Evolutionary conservation across 2,329 filamentous ascomycete genomes (phyloP), one percentile per base, ranked within the genome.

Genomic region (Claviceps paspali): DNA sequence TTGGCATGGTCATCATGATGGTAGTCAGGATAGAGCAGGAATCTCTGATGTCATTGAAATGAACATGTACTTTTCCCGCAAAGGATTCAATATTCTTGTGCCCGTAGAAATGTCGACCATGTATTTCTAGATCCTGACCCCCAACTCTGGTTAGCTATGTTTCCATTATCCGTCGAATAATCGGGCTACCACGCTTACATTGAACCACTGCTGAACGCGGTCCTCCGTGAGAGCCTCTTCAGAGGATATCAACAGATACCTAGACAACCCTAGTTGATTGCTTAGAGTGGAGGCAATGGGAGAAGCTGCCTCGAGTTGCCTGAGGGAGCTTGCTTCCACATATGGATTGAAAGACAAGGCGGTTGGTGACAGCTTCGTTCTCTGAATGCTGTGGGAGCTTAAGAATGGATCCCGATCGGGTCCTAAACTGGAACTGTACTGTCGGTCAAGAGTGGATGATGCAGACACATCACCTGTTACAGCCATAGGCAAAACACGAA

Each of bases 11-110:
- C 14, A 64, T 45, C 2, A 60, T 55, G 21, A 70, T 51, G 35
- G 65, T 67, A 10, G 64, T 56, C 39, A 65, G 59, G 6, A 68
- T 63, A 23, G 62, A 60, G 36, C 62, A 67, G 6, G 76, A 65
- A 51, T 79, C 74, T 35, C 71, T 65, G 35, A 78, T 67, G 46
- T 81, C 76, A 6, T 63, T 57, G 46, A 80, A 77, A 4, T 64
- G 66, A 18, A 76, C 55, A 40, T 66, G 70, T 22, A 74, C 61
- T 34, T 59, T 64, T 4, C 63, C 61, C 31, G 52, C 53, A 21
- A 49, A 47, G 4, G 51, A 42, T 12, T 59, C 52, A 1, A 66
- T 42, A 19, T 59, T 54, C 8, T 53, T 58, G 6, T 48, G 50
- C 15, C 64, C 64, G 22, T 61, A 52, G 34, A 59, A 55, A 11